Evolutionary conservation across 768 basidiomycete species (phyloP).

Genomic region (Chalciporus chontae): DNA sequence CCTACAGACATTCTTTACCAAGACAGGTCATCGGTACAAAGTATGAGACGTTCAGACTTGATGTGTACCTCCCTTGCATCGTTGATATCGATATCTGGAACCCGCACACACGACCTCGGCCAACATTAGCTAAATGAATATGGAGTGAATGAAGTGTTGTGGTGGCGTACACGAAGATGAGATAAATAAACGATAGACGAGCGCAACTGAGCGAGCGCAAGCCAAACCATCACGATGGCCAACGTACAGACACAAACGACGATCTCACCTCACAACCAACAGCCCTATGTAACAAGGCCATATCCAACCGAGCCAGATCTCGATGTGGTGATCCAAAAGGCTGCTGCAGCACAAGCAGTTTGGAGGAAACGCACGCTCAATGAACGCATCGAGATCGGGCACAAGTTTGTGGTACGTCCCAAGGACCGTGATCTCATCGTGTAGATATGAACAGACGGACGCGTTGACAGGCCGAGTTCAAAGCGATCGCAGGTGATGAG

Average conservation of each 20-base stretch:
- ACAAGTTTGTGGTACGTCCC: slow-evolving; percentile 63
- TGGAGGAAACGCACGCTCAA: slow-evolving; percentile 63
- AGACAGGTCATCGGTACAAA: slow-evolving; percentile 86
- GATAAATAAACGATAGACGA: slow-evolving; percentile 7
- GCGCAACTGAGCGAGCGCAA: not conserved
- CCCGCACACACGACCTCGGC: not conserved
- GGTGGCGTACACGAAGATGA: slow-evolving; percentile 11
- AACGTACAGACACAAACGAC: slow-evolving; percentile 61
- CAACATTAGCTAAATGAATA: not conserved
- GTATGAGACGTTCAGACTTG: slow-evolving; percentile 45
- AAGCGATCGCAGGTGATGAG: slow-evolving; percentile 44
- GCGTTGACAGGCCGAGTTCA: slow-evolving; percentile 44
- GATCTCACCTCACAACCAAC: slow-evolving; percentile 76
- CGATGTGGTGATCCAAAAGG: slow-evolving; percentile 51
- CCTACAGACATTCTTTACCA: slow-evolving; percentile 95
- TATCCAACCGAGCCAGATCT: slow-evolving; percentile 64
- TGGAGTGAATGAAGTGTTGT: not conserved
- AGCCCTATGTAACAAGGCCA: slow-evolving; percentile 50
- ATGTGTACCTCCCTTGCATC: slow-evolving; percentile 7
- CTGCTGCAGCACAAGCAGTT: slow-evolving; percentile 64
- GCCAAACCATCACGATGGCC: slow-evolving; percentile 13
- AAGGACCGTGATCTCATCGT: not conserved
- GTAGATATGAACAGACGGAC: too few species aligned
- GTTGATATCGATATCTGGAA: slow-evolving; percentile 1
- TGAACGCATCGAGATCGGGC: slow-evolving; percentile 67